A percentile compares a stretch with the other conserved stretches of the same genome.
Evolutionary conservation across 805 yeast genomes (phyloP).

Genomic region (Pichia cephalocereana): DNA sequence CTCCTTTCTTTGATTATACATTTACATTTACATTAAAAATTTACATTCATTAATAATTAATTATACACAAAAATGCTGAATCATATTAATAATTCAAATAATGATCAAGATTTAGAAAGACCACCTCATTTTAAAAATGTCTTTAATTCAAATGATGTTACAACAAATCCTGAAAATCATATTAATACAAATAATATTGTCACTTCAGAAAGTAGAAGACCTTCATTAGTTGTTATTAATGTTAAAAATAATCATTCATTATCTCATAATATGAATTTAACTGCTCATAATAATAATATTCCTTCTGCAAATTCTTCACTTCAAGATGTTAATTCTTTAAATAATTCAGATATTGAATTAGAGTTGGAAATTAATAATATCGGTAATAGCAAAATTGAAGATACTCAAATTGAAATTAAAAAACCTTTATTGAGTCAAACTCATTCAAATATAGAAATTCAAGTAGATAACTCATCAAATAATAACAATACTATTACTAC

Average conservation of each 20-base stretch:
- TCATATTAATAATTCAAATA: conserved; percentile 30
- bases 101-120: conserved; percentile 27
- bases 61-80: conserved; percentile 22
- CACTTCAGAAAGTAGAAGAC: conserved; percentile 23
- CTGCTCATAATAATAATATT: background rate
- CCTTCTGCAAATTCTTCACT: background rate
- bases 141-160: conserved; percentile 20
- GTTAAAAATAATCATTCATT: background rate
- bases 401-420: too few relatives aligned
- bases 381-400: too few relatives aligned
- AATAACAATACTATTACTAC: background rate
- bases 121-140: conserved; percentile 27
- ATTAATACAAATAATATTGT: conserved; percentile 8
- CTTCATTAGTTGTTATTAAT: conserved; percentile 13
- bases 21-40: too few relatives aligned
- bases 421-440: too few relatives aligned
- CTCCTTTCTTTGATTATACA: background rate
- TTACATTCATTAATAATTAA: too few relatives aligned
- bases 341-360: background rate
- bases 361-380: too few relatives aligned
- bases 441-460: too few relatives aligned
- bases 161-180: conserved; percentile 8
- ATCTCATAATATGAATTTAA: background rate
- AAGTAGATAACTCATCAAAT: too few relatives aligned
- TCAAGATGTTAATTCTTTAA: background rate